Evolutionary conservation across 1,284 basidiomycete genomes (phyloP), one percentile per base, ranked within the genome.

Genomic region (Anthracocystis setariae): DNA sequence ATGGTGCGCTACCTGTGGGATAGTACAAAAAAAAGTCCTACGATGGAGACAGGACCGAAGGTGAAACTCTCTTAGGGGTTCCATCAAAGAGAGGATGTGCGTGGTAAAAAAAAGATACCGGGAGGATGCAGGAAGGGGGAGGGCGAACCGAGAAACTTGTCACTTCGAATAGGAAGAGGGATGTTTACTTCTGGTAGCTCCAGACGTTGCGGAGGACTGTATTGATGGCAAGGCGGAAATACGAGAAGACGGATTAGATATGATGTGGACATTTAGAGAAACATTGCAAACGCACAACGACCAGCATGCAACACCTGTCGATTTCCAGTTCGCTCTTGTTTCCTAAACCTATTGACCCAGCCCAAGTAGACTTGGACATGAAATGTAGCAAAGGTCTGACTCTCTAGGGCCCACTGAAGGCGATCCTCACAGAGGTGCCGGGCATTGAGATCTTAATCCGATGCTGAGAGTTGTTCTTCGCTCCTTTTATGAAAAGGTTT

Each of bases 331-430:
- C 9, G 24, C 20, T 12, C 8, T n/a, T 23, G 21, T 25, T 29
- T 32, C 23, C 38, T 10, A 2, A 8, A 18, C 39, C 8, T 18
- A 27, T 25, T 12, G 35, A 8, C 13, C 18, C 18, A n/a, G n/a
- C 7, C 32, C 5, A 10, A 43, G 40, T 29, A 20, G 29, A 32
- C 55, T 29, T 18, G 17, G 10, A 20, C 15, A 17, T 15, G 33
- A 35, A 44, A 74, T 81, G 74, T 81, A 52, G 75, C 73, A 73
- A 70, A 71, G 73, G 75, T 80, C 77, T 80, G 78, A 80, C 78
- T 73, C 78, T 80, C 78, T 64, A 51, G 46, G 64, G 59, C 68
- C 73, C 76, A 78, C 67, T 72, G 64, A 73, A 65, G 45, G 46
- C 24, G 42, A 9, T 37, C 46, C 39, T 44, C 32, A 43, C 45